Conservation (phyloP, 1,284 basidiomycete genomes). For the Ganoderma leucocontextum region DNA sequence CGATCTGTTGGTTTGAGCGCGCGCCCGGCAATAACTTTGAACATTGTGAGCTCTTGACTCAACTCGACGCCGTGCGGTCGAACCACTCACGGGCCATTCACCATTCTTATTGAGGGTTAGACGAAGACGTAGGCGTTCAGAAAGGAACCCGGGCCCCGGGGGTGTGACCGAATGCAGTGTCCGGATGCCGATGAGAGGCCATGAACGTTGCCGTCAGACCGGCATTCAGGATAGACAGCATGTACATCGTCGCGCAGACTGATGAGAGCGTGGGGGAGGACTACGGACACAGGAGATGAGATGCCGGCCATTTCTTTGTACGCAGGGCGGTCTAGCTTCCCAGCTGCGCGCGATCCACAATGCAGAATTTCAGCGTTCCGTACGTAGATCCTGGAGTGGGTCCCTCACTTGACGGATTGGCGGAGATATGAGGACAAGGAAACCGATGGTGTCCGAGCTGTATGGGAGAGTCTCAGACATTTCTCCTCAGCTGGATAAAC, state of each 20-base stretch:
- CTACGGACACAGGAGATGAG: background rate
- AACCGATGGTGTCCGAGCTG: background rate
- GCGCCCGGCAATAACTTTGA: background rate
- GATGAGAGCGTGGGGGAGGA: background rate
- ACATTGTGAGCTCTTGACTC: constrained; percentile 1
- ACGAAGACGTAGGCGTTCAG: background rate
- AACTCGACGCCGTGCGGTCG: constrained; percentile 1
- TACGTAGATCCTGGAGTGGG: constrained; percentile 14
- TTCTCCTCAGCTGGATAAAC: background rate
- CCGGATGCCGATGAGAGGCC: too few species aligned
- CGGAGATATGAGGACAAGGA: background rate
- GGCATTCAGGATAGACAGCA: constrained; percentile 7
- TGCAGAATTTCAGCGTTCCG: background rate
- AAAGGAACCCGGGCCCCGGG: constrained; percentile 1
- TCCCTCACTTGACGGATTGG: constrained; percentile 9
- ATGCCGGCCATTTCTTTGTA: constrained; percentile 2
- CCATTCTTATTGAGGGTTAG: constrained; percentile 2
- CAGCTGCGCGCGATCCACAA: background rate
- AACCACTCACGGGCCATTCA: background rate
- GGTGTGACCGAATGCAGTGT: background rate
- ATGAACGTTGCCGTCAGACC: background rate
- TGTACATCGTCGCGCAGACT: background rate
- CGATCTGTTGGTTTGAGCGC: background rate
- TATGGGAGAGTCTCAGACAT: background rate
- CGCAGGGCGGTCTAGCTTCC: constrained; percentile 4